Evolutionary conservation across 2,329 filamentous ascomycete species (phyloP).

Genomic region (Botryotinia globosa): DNA sequence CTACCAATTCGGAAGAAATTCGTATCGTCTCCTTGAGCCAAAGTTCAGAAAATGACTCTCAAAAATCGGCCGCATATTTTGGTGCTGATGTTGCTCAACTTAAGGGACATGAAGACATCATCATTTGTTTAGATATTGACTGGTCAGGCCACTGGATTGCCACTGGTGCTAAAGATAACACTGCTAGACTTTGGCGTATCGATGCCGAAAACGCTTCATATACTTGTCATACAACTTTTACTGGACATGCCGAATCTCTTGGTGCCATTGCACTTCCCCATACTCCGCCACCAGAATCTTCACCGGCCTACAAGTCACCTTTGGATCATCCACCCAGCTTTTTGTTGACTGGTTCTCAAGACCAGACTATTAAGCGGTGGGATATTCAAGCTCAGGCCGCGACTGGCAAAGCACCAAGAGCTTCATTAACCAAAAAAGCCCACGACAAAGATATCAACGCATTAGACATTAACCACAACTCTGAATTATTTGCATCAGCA

Average conservation of each 20-base stretch:
- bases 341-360: constrained; percentile 88
- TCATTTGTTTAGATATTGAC: constrained; percentile 90
- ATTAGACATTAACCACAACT: constrained; percentile 72
- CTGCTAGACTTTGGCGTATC: constrained; percentile 83
- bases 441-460: constrained; percentile 99
- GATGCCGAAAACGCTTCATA: constrained; percentile 74
- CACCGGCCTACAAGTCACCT: constrained; percentile 68
- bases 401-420: constrained; percentile 57
- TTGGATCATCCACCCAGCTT: constrained; percentile 78
- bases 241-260: constrained; percentile 90
- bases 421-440: constrained; percentile 85
- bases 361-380: constrained; percentile 94
- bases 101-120: constrained; percentile 90
- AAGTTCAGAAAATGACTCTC: constrained; percentile 25
- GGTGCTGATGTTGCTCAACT: constrained; percentile 84
- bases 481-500: constrained; percentile 86
- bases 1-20: constrained; percentile 93
- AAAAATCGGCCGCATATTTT: constrained; percentile 60
- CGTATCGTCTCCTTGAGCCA: constrained; percentile 72
- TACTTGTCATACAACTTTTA: constrained; percentile 76
- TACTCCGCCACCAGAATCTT: constrained; percentile 62
- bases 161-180: constrained; percentile 96
- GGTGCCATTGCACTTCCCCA: constrained; percentile 85
- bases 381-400: constrained; percentile 56
- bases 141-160: constrained; percentile 97